Percentiles rank a stretch among this genome's conserved stretches.
phyloP scores from a whole-genome alignment of 192 early-diverging fungal genomes.

The Coemansia sp. region DNA sequence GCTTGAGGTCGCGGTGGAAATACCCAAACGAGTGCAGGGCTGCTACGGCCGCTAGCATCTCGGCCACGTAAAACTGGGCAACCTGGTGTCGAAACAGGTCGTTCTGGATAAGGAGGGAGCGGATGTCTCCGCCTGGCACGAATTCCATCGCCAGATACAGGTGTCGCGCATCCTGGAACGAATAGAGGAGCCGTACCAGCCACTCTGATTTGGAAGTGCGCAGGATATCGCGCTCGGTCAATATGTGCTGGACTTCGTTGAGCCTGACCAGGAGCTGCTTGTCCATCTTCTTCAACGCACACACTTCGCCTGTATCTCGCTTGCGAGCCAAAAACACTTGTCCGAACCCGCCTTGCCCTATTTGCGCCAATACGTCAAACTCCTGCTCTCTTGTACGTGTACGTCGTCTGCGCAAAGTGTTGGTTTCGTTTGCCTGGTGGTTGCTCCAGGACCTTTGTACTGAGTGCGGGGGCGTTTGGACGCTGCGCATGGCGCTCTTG shows the following conservation, averaged over 20 bases:
- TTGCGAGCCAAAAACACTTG: constrained; percentile 76
- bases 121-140: constrained; percentile 71
- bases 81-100: constrained; percentile 73
- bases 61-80: constrained; percentile 87
- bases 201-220: constrained; percentile 67
- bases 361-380: constrained; percentile 70
- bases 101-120: constrained; percentile 74
- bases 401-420: constrained; percentile 65
- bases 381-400: constrained; percentile 66
- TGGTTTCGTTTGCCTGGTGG: constrained; percentile 59
- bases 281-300: constrained; percentile 78
- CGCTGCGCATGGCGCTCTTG: constrained; percentile 54
- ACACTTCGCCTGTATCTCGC: constrained; percentile 68
- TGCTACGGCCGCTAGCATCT: constrained; percentile 79
- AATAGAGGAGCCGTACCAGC: constrained; percentile 90
- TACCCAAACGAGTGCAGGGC: constrained; percentile 58
- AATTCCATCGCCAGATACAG: constrained; percentile 78
- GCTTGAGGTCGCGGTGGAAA: constrained; percentile 57
- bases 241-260: constrained; percentile 71
- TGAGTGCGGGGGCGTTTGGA: constrained; percentile 36
- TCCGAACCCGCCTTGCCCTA: constrained; percentile 81
- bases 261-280: constrained; percentile 66
- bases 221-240: constrained; percentile 78
- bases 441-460: constrained; percentile 49
- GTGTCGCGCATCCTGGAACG: constrained; percentile 77